A percentile compares a stretch with the other conserved stretches of the same genome.
phyloP scores from a whole-genome alignment of 2,329 filamentous ascomycete species.

The Cercospora zeae-maydis region DNA sequence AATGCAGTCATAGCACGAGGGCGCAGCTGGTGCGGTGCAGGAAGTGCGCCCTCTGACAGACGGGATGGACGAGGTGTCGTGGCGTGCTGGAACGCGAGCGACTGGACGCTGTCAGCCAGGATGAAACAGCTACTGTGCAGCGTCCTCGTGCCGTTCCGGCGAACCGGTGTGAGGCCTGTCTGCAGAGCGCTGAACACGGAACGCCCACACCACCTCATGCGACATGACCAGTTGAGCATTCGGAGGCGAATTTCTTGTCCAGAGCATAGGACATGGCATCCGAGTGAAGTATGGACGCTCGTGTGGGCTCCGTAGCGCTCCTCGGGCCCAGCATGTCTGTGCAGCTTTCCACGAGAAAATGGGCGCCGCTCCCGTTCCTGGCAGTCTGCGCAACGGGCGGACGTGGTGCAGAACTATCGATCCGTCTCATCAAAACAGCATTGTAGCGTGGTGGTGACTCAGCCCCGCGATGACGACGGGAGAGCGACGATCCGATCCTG shows the following conservation, averaged over 20 bases:
- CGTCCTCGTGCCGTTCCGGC: slow-evolving; percentile 1
- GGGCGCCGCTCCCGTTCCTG: neutral
- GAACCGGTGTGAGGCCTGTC: slow-evolving; percentile 6
- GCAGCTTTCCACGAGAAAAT: no score
- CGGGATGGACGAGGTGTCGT: neutral
- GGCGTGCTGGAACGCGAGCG: neutral
- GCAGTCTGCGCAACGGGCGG: neutral
- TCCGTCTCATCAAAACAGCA: slow-evolving; percentile 2
- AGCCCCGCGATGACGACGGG: slow-evolving; percentile 5
- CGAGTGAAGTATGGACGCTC: neutral
- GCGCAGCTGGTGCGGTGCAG: neutral
- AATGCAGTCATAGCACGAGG: neutral
- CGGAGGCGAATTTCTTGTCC: neutral
- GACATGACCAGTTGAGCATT: neutral
- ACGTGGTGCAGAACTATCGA: neutral
- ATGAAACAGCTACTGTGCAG: slow-evolving; percentile 1
- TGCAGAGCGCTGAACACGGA: neutral
- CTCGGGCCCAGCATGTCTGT: no score
- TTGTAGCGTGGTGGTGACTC: neutral
- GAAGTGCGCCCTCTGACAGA: neutral
- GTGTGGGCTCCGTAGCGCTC: neutral
- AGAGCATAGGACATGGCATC: neutral
- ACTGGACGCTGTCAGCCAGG: slow-evolving; percentile 2
- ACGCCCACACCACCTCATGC: neutral
- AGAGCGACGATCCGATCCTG: neutral